Base-by-base conservation (phyloP, 129 eudicot genomes). In the Dittrichia graveolens region DNA sequence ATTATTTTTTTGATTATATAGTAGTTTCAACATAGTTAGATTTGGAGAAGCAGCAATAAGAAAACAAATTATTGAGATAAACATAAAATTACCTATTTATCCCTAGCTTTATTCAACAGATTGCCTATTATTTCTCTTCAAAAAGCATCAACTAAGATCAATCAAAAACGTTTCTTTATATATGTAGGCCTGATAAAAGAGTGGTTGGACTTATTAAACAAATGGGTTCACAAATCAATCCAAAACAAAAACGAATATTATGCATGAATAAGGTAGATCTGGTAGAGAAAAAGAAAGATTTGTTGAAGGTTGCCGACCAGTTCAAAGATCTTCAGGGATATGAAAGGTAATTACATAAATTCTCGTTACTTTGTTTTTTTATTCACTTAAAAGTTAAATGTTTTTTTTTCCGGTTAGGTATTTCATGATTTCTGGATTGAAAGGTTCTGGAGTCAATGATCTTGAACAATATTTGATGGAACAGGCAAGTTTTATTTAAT, bases 201-300 rank as follows among this genome's bases (percentile, higher is more conserved):
- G 98, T 94, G 65, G 83, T 85, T 68, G 88, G 85, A 70, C 81
- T 94, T 71, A 86, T 94, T 24, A 76, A 90, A 74, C 83, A 87
- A 69, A 90, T 94, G 97, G 98, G 98, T 56, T 85, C 94, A 49
- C 69, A 84, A 38, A 71, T 61, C 7, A 75, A 79, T 75, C 71
- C 89, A 72, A 85, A 81, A 63, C 98, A 90, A 83, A 94, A 86
- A 78, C 97, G 98, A 6, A 66, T 94, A 10, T 79, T 94, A 44
- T 94, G 98, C 67, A 94, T 94, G 91, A 94, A 94, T 72, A 94
- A 94, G 78, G 86, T 88, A n/a, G 98, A 90, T 68, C 81, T 94
- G 88, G 93, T 94, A 61, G 86, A 84, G 76, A 88, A 94, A 61
- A 90, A 90, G 95, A 90, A 84, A 58, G 96, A 90, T 77, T 71